These are phyloP conservation scores for Myxozyma kluyveri DNA, from an alignment of 805 yeast species.

Conservation along the genomic window DNA sequence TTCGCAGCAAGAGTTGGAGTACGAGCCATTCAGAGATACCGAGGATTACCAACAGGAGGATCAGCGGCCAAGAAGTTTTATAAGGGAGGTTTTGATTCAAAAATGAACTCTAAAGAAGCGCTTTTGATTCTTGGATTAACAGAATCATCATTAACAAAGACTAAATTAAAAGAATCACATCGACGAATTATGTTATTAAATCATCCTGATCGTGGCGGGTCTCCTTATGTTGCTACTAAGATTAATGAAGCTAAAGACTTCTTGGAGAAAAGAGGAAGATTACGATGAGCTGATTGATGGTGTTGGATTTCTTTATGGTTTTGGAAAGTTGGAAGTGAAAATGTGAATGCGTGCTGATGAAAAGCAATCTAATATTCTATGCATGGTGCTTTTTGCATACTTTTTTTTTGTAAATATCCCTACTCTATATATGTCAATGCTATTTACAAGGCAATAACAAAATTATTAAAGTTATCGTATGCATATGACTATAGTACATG, in stretches of 20 bases:
- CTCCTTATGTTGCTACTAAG: conserved; percentile 75
- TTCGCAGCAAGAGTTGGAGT: conserved; percentile 29
- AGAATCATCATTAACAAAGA: conserved; percentile 40
- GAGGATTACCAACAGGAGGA: conserved; percentile 14
- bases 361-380: too few species aligned
- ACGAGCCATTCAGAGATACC: conserved; percentile 28
- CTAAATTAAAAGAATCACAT: conserved; percentile 63
- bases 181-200: conserved; percentile 73
- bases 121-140: conserved; percentile 31
- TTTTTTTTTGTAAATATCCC: too few species aligned
- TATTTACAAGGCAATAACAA: too few species aligned
- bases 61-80: conserved; percentile 50
- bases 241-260: conserved; percentile 83
- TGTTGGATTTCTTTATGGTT: too few species aligned
- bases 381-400: too few species aligned
- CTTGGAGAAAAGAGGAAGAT: conserved; percentile 50
- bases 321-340: too few species aligned
- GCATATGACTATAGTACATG: too few species aligned
- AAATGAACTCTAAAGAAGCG: conserved; percentile 40
- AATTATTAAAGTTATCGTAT: too few species aligned
- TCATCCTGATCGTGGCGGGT: conserved; percentile 90
- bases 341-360: too few species aligned
- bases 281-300: too few species aligned
- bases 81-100: conserved; percentile 89
- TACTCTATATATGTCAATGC: too few species aligned